Conservation (phyloP, 2,329 filamentous ascomycete genomes). For the Claviceps citrina region DNA sequence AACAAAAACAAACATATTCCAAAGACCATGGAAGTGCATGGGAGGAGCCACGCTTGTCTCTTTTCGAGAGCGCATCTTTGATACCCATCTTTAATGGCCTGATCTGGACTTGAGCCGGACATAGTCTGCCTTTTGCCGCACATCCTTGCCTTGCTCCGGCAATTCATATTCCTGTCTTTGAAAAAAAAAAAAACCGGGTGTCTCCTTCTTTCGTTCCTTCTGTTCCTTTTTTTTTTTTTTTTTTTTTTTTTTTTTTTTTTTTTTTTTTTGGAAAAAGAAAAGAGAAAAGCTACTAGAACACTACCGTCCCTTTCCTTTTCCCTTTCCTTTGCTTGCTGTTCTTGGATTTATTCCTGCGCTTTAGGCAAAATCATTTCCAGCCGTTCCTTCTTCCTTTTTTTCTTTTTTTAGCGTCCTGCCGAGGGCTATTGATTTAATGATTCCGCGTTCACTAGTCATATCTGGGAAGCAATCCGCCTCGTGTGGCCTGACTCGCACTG, state of each 20-base stretch:
- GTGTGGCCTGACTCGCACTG: constrained; percentile 87
- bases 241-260: not conserved
- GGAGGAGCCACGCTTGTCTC: too few relatives aligned
- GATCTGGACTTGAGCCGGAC: not conserved
- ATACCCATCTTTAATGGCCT: not conserved
- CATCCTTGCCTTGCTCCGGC: not conserved
- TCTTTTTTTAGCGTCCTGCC: too few relatives aligned
- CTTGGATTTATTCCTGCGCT: constrained; percentile 2
- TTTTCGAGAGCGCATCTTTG: not conserved
- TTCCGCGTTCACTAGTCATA: constrained; percentile 46
- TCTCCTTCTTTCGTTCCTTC: not conserved
- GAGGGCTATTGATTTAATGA: constrained; percentile 11
- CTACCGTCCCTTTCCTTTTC: too few relatives aligned
- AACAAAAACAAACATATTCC: too few relatives aligned
- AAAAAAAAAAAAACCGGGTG: not conserved
- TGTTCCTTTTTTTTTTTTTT: not conserved
- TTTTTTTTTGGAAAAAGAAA: too few relatives aligned
- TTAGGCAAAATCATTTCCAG: not conserved
- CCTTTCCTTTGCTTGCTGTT: too few relatives aligned
- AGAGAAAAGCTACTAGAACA: too few relatives aligned
- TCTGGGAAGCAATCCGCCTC: constrained; percentile 82
- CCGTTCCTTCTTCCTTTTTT: not conserved
- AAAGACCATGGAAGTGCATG: too few relatives aligned
- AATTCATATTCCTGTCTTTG: not conserved
- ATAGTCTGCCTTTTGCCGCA: not conserved